These are phyloP conservation scores for Aureobasidium lini DNA, from an alignment of 2,329 filamentous ascomycete genomes.

Conservation along the genomic window DNA sequence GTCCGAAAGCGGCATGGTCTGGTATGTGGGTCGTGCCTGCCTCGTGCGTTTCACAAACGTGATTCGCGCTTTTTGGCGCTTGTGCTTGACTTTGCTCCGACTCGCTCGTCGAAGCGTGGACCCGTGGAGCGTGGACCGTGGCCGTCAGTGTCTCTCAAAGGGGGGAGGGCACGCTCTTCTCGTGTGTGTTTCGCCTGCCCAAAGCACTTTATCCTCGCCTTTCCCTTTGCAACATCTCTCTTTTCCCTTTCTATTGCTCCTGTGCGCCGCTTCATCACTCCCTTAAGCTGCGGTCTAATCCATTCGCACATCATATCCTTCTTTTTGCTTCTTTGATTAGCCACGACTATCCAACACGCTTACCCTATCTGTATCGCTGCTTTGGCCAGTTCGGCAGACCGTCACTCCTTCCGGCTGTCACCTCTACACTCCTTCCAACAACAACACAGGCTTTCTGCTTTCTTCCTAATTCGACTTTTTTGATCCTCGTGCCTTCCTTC, in stretches of 20 bases:
- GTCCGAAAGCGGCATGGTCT: background rate
- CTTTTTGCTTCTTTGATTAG: background rate
- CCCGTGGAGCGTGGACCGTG: background rate
- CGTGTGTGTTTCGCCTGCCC: conserved; percentile 11
- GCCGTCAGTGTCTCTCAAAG: conserved; percentile 3
- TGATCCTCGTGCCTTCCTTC: background rate
- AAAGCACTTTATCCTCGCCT: conserved; percentile 11
- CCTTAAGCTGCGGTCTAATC: conserved; percentile 9
- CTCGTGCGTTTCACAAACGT: conserved; percentile 11
- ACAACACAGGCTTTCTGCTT: background rate
- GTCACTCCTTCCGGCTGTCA: conserved; percentile 11
- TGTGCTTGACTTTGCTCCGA: conserved; percentile 10
- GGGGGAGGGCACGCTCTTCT: conserved; percentile 9
- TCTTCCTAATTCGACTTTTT: conserved; percentile 8
- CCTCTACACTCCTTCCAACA: background rate
- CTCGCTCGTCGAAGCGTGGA: background rate
- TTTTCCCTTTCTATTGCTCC: conserved; percentile 9
- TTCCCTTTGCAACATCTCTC: conserved; percentile 9
- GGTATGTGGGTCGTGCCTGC: conserved; percentile 1
- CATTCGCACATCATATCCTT: background rate
- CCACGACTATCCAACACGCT: background rate
- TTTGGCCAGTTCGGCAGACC: conserved; percentile 12
- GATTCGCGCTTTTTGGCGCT: conserved; percentile 10
- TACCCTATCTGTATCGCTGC: background rate
- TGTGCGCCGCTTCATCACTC: conserved; percentile 14